Conservation (phyloP, 2,329 filamentous ascomycete species). For the Fusarium sulawesiense region DNA sequence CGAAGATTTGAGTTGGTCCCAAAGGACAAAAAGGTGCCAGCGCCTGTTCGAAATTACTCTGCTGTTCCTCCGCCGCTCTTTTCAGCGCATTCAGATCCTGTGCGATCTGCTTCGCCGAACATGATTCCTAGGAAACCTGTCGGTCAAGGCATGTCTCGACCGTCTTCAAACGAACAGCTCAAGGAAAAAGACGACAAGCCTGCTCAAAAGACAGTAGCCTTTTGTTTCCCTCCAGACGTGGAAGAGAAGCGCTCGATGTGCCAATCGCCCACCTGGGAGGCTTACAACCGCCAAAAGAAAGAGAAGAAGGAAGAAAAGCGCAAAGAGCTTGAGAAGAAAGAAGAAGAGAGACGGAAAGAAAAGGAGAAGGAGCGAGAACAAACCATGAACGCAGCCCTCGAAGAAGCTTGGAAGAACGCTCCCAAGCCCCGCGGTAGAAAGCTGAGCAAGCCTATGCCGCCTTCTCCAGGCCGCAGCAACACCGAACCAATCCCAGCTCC, state of each 20-base stretch:
- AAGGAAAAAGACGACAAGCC: constrained; percentile 37
- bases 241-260: constrained; percentile 59
- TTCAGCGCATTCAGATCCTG: constrained; percentile 22
- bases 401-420: constrained; percentile 41
- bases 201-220: constrained; percentile 48
- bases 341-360: constrained; percentile 48
- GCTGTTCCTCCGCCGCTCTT: constrained; percentile 38
- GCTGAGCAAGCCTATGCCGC: constrained; percentile 50
- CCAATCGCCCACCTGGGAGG: constrained; percentile 72
- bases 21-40: constrained; percentile 41
- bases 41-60: constrained; percentile 44
- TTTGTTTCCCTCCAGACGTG: constrained; percentile 48
- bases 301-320: constrained; percentile 62
- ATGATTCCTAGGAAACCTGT: constrained; percentile 37
- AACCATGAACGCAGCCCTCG: constrained; percentile 35
- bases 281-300: constrained; percentile 64
- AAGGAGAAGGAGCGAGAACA: constrained; percentile 33
- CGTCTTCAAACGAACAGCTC: constrained; percentile 21
- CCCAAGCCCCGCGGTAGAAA: constrained; percentile 45
- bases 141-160: constrained; percentile 4
- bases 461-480: constrained; percentile 36
- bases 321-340: constrained; percentile 54
- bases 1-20: constrained; percentile 45
- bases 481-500: constrained; percentile 21
- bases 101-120: constrained; percentile 26